Conservation (phyloP, 345 rosid genomes). For the Microcos paniculata region DNA sequence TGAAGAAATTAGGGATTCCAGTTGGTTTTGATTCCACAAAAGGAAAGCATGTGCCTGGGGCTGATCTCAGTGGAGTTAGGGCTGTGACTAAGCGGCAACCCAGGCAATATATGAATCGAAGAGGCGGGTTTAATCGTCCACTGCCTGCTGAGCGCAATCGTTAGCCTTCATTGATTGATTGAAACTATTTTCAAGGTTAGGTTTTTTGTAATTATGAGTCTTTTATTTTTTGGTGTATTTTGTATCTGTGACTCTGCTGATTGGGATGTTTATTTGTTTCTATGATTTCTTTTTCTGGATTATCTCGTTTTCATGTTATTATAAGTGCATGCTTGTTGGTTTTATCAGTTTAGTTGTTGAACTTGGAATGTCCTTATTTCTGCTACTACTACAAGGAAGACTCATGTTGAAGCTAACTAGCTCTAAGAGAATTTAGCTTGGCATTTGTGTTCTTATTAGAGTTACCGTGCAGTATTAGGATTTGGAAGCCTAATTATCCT, state of each 20-base stretch:
- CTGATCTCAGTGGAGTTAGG: constrained; percentile 80
- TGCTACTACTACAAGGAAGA: not conserved
- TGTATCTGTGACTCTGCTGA: not conserved
- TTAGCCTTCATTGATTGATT: constrained; percentile 19
- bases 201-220: constrained; percentile 8
- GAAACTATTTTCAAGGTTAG: constrained; percentile 35
- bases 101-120: constrained; percentile 78
- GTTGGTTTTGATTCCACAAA: constrained; percentile 87
- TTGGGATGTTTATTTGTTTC: not conserved
- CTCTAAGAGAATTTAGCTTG: not conserved
- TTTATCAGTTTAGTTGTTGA: not conserved
- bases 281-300: constrained; percentile 3
- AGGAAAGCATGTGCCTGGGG: constrained; percentile 87
- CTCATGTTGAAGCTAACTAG: not conserved
- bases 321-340: constrained; percentile 10
- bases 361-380: not conserved
- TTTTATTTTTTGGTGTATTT: too few species aligned
- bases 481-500: not conserved
- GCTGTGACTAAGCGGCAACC: constrained; percentile 87
- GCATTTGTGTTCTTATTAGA: not conserved
- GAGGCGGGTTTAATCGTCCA: constrained; percentile 93
- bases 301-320: not conserved
- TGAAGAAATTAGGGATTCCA: constrained; percentile 94
- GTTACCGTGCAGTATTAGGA: not conserved
- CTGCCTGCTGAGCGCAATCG: constrained; percentile 82